Evolutionary conservation across 805 yeast genomes (phyloP).

Genomic region (Cyberlindnera xylosilytica): DNA sequence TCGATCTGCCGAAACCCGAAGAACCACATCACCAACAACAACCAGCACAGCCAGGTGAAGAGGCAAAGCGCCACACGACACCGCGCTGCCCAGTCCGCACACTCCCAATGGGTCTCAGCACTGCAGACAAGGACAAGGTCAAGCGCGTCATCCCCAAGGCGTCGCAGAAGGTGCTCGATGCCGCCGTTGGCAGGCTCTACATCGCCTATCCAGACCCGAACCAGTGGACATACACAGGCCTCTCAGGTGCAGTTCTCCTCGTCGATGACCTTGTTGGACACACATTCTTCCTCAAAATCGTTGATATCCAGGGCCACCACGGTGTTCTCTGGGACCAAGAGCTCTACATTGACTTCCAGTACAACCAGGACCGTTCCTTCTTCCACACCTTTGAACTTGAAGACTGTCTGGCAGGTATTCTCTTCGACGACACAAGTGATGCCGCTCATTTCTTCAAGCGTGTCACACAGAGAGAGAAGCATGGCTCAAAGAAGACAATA

Average conservation of each 20-base stretch:
- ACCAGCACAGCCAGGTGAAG: neutral
- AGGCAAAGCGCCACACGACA: too few species aligned
- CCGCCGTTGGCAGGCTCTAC: slow-evolving; percentile 85
- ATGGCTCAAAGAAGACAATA: slow-evolving; percentile 82
- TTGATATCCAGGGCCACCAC: slow-evolving; percentile 74
- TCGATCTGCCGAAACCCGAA: neutral
- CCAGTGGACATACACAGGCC: slow-evolving; percentile 84
- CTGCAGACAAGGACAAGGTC: slow-evolving; percentile 81
- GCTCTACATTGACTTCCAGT: slow-evolving; percentile 79
- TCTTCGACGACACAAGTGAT: slow-evolving; percentile 86
- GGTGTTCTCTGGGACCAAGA: slow-evolving; percentile 99
- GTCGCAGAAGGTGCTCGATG: slow-evolving; percentile 83
- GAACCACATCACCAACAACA: neutral
- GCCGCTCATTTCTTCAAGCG: slow-evolving; percentile 84
- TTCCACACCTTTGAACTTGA: slow-evolving; percentile 95
- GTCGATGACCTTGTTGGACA: slow-evolving; percentile 95
- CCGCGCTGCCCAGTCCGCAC: neutral
- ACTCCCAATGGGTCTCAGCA: slow-evolving; percentile 30
- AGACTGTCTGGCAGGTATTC: slow-evolving; percentile 79
- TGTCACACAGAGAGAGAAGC: slow-evolving; percentile 69
- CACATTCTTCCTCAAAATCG: slow-evolving; percentile 85
- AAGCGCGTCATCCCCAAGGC: slow-evolving; percentile 87
- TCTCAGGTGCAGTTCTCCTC: slow-evolving; percentile 80
- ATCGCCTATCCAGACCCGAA: slow-evolving; percentile 83
- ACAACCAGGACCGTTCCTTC: slow-evolving; percentile 90